phyloP scores from a whole-genome alignment of 331 rosid genomes.

The Prunus yedoensis region DNA sequence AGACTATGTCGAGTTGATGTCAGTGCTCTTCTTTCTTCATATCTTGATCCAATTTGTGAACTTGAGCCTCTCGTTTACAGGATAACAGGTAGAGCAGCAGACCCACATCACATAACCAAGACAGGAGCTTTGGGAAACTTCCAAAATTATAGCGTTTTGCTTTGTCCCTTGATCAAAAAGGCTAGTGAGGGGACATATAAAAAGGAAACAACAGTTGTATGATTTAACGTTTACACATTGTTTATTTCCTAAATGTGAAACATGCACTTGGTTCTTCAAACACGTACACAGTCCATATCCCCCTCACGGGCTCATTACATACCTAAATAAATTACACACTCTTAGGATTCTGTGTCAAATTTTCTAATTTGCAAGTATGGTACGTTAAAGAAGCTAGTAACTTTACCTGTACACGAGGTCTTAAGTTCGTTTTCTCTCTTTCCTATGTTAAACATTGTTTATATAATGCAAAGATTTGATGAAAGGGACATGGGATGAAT shows the following conservation, averaged over 20 bases:
- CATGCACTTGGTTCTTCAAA: not conserved
- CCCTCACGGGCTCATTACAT: not conserved
- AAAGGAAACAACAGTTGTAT: not conserved
- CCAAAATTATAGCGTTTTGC: constrained; percentile 8
- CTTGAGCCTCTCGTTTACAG: constrained; percentile 4
- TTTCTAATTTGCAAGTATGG: not conserved
- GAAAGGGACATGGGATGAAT: not conserved
- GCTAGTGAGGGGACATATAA: not conserved
- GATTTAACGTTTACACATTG: not conserved
- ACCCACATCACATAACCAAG: not conserved
- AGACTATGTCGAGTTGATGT: constrained; percentile 17
- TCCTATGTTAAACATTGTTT: not conserved
- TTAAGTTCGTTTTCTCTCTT: too few species aligned
- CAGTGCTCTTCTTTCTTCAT: not conserved
- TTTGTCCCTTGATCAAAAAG: constrained; percentile 8
- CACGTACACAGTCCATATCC: not conserved
- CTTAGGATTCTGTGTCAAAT: not conserved
- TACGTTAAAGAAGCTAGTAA: too few species aligned
- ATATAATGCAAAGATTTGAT: not conserved
- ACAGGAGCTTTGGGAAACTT: constrained; percentile 7
- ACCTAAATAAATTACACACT: not conserved
- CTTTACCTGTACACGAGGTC: too few species aligned
- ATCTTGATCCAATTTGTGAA: not conserved
- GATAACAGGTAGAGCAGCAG: not conserved
- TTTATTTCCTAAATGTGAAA: not conserved